Evolutionary conservation across 1,284 basidiomycete genomes (phyloP), one percentile per base, ranked within the genome.

Genomic region (Cutaneotrichosporon daszewskae): DNA sequence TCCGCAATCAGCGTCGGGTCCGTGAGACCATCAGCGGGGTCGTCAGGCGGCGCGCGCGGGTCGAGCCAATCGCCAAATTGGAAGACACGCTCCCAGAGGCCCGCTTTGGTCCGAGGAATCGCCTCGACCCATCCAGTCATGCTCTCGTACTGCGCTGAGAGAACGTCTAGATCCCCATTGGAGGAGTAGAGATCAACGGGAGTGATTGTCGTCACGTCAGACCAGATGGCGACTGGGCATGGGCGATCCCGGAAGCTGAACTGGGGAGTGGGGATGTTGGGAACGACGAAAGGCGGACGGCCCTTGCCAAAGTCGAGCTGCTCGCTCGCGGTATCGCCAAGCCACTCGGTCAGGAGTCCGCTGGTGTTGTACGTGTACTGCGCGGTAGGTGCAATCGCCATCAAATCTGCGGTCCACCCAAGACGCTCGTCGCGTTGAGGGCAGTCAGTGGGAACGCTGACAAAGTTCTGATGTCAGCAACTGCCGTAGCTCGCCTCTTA

Each of bases 371-470:
- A 66, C 2, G 66, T 45, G 43, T 48, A 65, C 24, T 47, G 54
- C 1, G 61, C 58, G 5, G 65, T 65, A 0, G 55, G 53, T 1
- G 62, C 55, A 37, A 68, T 62, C 7, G 60, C 64, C 37, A 60
- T 56, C 9, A 65, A 45, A 39, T 68, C 65, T 16, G 60, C 65
- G 0, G 64, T 68, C 65, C 65, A 68, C 3, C 65, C 65, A 3
- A 66, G 51, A 8, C 66, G 51, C 45, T 68, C 65, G 39, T 68
- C 64, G 17, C 65, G 54, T 51, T 68, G 65, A 5, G 65, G 65
- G 45, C 65, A 67, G 32, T 67, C 65, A 16, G 59, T 67, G 10
- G 62, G 65, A 2, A 68, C 35, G 4, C 54, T 54, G 11, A 67
- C 55, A 38, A 65, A 65, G 50, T 67, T 67, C 29, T 14, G 29